Percentiles rank a stretch among this genome's conserved stretches.
These are phyloP conservation scores for Suhomyces bolitotheri DNA, from an alignment of 1,139 yeast species.

Conservation along the genomic window DNA sequence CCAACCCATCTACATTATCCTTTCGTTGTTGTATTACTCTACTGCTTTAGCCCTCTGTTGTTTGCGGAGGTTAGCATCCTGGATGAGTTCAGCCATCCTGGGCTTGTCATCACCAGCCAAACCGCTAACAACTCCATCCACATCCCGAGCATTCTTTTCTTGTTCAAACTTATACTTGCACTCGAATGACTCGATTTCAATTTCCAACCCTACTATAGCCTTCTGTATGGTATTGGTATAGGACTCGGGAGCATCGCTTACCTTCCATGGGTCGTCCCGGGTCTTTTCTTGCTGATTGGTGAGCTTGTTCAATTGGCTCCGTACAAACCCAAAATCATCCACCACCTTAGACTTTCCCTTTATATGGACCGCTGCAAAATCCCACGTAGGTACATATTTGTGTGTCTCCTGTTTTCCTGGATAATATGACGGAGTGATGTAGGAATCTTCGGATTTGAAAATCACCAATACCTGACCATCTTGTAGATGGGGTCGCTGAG, in stretches of 20 bases:
- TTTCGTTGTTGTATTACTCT: background rate
- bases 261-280: slow-evolving; percentile 50
- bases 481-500: slow-evolving; percentile 49
- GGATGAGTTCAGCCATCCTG: slow-evolving; percentile 13
- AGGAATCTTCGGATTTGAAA: slow-evolving; percentile 56
- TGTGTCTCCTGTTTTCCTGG: slow-evolving; percentile 58
- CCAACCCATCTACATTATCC: background rate
- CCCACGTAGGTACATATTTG: slow-evolving; percentile 74
- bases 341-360: slow-evolving; percentile 54
- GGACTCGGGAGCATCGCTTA: slow-evolving; percentile 57
- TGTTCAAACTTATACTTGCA: slow-evolving; percentile 68
- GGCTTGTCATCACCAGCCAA: slow-evolving; percentile 28
- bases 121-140: slow-evolving; percentile 56
- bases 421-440: slow-evolving; percentile 64
- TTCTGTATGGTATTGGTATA: slow-evolving; percentile 48
- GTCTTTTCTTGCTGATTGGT: slow-evolving; percentile 51
- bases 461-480: slow-evolving; percentile 48
- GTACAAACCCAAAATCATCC: slow-evolving; percentile 49
- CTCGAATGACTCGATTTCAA: slow-evolving; percentile 51
- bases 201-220: slow-evolving; percentile 60
- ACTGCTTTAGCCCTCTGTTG: no score
- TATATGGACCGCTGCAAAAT: slow-evolving; percentile 61
- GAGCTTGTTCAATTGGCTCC: slow-evolving; percentile 46
- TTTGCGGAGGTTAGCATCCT: slow-evolving; percentile 11
- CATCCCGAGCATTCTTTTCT: slow-evolving; percentile 43